Percentiles rank a stretch among this genome's conserved stretches.
phyloP scores from a whole-genome alignment of 1,284 basidiomycete genomes.

The Rhodofomes roseus region DNA sequence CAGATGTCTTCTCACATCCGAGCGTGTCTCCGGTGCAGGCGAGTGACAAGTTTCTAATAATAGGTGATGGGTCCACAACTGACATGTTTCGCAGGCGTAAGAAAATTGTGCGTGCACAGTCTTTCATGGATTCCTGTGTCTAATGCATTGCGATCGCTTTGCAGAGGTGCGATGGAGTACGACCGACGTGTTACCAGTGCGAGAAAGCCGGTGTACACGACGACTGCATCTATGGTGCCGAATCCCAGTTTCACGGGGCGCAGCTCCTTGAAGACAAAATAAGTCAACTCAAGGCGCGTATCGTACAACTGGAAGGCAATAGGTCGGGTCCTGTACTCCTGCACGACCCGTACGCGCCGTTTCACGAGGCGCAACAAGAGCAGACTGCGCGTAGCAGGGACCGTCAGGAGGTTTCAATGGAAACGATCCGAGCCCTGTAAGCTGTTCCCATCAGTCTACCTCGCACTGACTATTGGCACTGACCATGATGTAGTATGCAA shows the following conservation, averaged over 20 bases:
- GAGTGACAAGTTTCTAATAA: not conserved
- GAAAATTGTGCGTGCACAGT: constrained; percentile 22
- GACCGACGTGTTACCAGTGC: constrained; percentile 27
- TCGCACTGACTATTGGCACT: constrained; percentile 1
- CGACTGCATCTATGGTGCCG: constrained; percentile 29
- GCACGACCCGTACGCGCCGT: constrained; percentile 20
- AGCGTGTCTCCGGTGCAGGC: constrained; percentile 29
- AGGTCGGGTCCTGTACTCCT: constrained; percentile 2
- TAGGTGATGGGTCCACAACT: not conserved
- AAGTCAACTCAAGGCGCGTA: constrained; percentile 20
- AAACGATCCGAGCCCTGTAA: constrained; percentile 11
- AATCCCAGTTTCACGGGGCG: constrained; percentile 22
- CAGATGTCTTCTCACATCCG: constrained; percentile 4
- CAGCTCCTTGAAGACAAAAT: constrained; percentile 29
- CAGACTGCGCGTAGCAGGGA: constrained; percentile 11
- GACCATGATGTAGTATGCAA: constrained; percentile 24
- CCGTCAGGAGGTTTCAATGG: constrained; percentile 12
- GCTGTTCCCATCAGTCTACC: not conserved
- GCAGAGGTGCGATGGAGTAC: constrained; percentile 27
- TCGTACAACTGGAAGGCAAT: constrained; percentile 21
- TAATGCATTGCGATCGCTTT: not conserved
- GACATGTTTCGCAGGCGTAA: constrained; percentile 17
- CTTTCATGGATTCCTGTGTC: not conserved
- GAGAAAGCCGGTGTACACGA: constrained; percentile 21
- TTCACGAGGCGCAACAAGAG: constrained; percentile 11